These are phyloP conservation scores for Massariosphaeria phaeospora DNA, from an alignment of 495 filamentous ascomycete species.

Conservation along the genomic window DNA sequence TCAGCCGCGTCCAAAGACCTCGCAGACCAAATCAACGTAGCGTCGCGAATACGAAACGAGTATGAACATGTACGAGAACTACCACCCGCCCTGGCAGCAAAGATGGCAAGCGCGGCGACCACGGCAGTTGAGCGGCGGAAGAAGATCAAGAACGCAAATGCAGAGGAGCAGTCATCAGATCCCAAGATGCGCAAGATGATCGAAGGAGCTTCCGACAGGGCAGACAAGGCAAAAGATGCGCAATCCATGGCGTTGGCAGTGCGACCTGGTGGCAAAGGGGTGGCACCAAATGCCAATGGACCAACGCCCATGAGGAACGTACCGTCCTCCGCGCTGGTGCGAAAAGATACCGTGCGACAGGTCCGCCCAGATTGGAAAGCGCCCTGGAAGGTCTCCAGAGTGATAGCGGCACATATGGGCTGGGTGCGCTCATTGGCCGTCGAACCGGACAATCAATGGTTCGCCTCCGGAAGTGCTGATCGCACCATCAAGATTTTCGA, in stretches of 20 bases:
- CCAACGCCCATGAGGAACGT: slow-evolving; percentile 46
- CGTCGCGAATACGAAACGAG: slow-evolving; percentile 64
- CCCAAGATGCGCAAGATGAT: slow-evolving; percentile 63
- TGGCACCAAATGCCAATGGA: slow-evolving; percentile 45
- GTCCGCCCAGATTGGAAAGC: slow-evolving; percentile 88
- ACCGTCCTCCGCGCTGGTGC: slow-evolving; percentile 57
- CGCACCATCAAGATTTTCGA: slow-evolving; percentile 99
- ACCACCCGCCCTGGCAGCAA: slow-evolving; percentile 78
- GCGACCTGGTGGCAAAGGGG: slow-evolving; percentile 38
- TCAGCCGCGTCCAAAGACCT: slow-evolving; percentile 48
- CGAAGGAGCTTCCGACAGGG: slow-evolving; percentile 55
- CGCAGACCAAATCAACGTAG: slow-evolving; percentile 50
- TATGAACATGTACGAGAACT: slow-evolving; percentile 78
- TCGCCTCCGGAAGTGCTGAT: slow-evolving; percentile 92
- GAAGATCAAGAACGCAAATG: slow-evolving; percentile 45
- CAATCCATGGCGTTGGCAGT: slow-evolving; percentile 59
- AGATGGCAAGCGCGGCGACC: slow-evolving; percentile 64
- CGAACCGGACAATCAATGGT: slow-evolving; percentile 96
- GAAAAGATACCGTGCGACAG: slow-evolving; percentile 65
- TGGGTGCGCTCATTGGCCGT: slow-evolving; percentile 90
- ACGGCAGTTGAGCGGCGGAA: slow-evolving; percentile 56
- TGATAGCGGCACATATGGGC: slow-evolving; percentile 92
- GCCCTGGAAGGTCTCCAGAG: slow-evolving; percentile 97
- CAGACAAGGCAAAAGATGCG: slow-evolving; percentile 36
- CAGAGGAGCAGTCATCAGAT: slow-evolving; percentile 50